Evolutionary conservation across 257 asterid species (phyloP).

Genomic region (Cynanchum wilfordii): DNA sequence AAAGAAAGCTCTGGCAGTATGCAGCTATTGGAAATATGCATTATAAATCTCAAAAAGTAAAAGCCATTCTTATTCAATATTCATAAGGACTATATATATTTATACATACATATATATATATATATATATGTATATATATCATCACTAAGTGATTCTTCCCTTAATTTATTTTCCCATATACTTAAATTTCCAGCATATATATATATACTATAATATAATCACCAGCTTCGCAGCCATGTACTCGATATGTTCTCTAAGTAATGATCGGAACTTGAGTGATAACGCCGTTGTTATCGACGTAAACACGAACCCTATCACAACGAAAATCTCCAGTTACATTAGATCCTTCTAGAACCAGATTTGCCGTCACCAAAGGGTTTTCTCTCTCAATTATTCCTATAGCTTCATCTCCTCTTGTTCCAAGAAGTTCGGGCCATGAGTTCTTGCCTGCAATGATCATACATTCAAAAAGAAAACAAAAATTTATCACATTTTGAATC

Average conservation of each 20-base stretch:
- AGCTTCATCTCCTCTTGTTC: conserved; percentile 16
- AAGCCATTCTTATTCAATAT: not conserved
- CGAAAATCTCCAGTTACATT: not conserved
- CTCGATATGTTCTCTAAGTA: conserved; percentile 13
- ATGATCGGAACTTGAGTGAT: conserved; percentile 14
- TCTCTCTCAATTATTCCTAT: conserved; percentile 19
- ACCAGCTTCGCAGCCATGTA: not conserved
- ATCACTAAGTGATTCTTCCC: not conserved
- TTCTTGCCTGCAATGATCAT: conserved; percentile 16
- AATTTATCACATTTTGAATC: no score
- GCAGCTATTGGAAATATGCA: no score
- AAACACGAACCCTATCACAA: conserved; percentile 31
- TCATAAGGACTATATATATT: no score
- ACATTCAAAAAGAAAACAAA: no score
- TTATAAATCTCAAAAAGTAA: no score
- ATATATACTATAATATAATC: not conserved
- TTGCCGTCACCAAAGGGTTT: conserved; percentile 20
- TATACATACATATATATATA: no score
- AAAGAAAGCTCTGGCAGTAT: no score
- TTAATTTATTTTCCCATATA: not conserved
- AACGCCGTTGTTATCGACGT: conserved; percentile 11
- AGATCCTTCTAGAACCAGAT: conserved; percentile 18
- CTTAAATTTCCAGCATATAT: no score
- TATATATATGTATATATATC: no score
- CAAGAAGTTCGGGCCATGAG: conserved; percentile 38